Evolutionary conservation across 2,329 filamentous ascomycete species (phyloP), one percentile per base, ranked within the genome.

Genomic region (Bimuria novae-zelandiae): DNA sequence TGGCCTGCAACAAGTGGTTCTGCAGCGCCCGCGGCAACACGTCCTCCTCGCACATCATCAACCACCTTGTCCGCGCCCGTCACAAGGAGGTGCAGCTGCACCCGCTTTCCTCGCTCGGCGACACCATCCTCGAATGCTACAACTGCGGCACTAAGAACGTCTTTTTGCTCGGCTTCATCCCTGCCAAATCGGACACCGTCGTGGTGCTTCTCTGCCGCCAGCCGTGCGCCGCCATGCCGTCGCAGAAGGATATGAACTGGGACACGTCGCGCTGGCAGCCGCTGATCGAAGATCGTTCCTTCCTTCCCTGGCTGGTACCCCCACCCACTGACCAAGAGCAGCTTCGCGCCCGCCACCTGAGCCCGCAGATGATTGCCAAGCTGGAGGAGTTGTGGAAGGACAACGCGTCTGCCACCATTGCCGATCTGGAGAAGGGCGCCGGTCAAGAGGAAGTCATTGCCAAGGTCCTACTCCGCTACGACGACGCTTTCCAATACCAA

Each of bases 131-230:
- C 57, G 94, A 99, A 79, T 99, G 94, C 78, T 99, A 99, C 80
- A 97, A 97, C 77, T 99, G 94, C 75, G 94, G 93, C 41, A 97
- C 91, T n/a, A 97, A 97, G 79, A 99, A 99, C 73, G 93, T 97
- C 43, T 99, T 99, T 65, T 82, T 97, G 30, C 87, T 99, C 23
- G 94, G 94, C 6, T 99, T 99, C 73, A 99, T 99, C 64, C 95
- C 94, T 8, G 94, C 94, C 51, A 99, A 99, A 73, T 97, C 94
- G 10, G 95, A 99, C 69, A 97, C 94, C 0, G 94, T 99, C 23
- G 95, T 99, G 7, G 94, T 99, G 21, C 85, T 99, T 39, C 84
- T 99, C 32, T 99, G 94, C 74, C 92, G 94, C 56, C 94, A 97
- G 75, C 94, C 94, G 41, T 99, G 94, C 75, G 94, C 93, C 29